A percentile compares a stretch with the other conserved stretches of the same genome.
Evolutionary conservation across 2,329 filamentous ascomycete genomes (phyloP).

Genomic region (Colletotrichum shisoi): DNA sequence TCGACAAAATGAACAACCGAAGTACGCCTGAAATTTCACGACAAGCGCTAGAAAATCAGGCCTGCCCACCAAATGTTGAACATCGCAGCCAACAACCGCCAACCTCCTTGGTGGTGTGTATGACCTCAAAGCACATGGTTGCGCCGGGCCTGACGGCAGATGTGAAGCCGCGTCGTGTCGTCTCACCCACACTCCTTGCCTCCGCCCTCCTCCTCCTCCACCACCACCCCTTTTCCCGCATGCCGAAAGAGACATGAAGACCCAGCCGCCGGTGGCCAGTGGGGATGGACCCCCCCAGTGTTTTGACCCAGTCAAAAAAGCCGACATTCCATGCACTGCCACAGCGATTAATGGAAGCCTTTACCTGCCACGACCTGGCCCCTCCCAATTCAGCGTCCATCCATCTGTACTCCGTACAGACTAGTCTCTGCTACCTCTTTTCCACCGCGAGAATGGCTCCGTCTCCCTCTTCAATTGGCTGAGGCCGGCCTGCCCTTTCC

Average conservation of each 20-base stretch:
- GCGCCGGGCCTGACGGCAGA: not conserved
- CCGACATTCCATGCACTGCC: conserved; percentile 35
- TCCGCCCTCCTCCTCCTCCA: not conserved
- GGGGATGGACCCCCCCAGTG: conserved; percentile 27
- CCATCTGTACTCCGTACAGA: not conserved
- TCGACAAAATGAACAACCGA: conserved; percentile 4
- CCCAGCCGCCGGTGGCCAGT: conserved; percentile 13
- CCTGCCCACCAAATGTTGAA: not conserved
- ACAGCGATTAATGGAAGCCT: conserved; percentile 36
- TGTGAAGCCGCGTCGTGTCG: not conserved
- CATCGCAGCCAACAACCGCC: not conserved
- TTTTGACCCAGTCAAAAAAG: conserved; percentile 29
- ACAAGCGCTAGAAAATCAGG: not conserved
- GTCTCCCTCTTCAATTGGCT: conserved; percentile 22
- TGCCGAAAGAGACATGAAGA: conserved; percentile 30
- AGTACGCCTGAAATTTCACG: not conserved
- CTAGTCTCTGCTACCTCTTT: not conserved
- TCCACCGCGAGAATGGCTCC: not conserved
- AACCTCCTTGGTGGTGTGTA: not conserved
- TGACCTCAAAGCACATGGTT: not conserved
- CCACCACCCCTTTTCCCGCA: conserved; percentile 18
- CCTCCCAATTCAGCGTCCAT: conserved; percentile 11
- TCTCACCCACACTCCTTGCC: conserved; percentile 15
- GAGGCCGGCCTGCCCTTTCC: conserved; percentile 2
- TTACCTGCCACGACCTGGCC: not conserved